Evolutionary conservation across 1,284 basidiomycete species (phyloP).

Genomic region (Meira miltonrushii): DNA sequence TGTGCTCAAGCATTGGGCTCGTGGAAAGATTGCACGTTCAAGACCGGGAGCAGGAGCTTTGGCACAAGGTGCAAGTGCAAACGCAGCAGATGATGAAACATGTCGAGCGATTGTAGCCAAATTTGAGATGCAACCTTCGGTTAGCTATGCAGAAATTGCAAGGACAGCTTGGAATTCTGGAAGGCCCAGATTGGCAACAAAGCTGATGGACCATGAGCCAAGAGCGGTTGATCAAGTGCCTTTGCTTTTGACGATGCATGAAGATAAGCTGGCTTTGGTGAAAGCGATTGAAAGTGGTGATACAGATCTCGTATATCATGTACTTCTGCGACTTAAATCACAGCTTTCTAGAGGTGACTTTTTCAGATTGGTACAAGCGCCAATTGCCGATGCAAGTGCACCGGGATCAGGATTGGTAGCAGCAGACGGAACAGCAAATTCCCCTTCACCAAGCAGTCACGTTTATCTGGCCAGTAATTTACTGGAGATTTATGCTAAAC

Average conservation of each 20-base stretch:
- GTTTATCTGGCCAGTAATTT: constrained; percentile 36
- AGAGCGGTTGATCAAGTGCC: constrained; percentile 89
- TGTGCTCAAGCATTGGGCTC: constrained; percentile 93
- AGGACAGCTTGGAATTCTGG: constrained; percentile 89
- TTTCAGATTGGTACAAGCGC: constrained; percentile 81
- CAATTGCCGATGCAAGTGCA: constrained; percentile 9
- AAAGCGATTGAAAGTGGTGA: constrained; percentile 94
- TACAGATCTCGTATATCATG: constrained; percentile 65
- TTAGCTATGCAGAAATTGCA: constrained; percentile 92
- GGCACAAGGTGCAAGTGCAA: constrained; percentile 14
- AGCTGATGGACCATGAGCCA: constrained; percentile 83
- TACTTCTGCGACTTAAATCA: constrained; percentile 57
- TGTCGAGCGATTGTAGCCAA: constrained; percentile 80
- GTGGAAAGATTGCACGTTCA: constrained; percentile 75
- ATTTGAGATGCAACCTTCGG: constrained; percentile 63
- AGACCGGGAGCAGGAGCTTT: constrained; percentile 48
- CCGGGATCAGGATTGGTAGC: constrained; percentile 4
- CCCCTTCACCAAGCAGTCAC: constrained; percentile 15
- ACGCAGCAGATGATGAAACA: constrained; percentile 64
- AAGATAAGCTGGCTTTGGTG: constrained; percentile 77
- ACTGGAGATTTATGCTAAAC: constrained; percentile 44
- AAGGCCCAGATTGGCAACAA: constrained; percentile 75
- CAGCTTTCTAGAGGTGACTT: constrained; percentile 82
- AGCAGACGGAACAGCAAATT: neutral
- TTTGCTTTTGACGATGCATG: constrained; percentile 84